phyloP scores from a whole-genome alignment of 495 filamentous ascomycete species.

The Rusavskia elegans region DNA sequence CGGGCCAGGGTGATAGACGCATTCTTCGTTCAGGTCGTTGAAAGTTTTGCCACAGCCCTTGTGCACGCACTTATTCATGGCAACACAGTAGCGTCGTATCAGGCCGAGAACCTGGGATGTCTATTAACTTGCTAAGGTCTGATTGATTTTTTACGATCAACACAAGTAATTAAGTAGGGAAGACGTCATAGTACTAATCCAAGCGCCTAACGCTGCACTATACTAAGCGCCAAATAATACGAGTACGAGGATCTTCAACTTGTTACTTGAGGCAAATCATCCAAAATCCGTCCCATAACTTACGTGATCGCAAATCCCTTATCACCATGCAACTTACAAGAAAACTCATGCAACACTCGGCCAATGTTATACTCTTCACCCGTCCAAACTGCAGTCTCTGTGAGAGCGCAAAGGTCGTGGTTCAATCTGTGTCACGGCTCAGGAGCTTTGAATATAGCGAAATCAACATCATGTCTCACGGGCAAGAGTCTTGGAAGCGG shows the following conservation, averaged over 20 bases:
- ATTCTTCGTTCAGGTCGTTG: constrained; percentile 68
- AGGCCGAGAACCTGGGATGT: no score
- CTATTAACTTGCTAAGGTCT: no score
- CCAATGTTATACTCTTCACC: constrained; percentile 70
- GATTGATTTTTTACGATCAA: no score
- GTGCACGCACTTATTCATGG: constrained; percentile 71
- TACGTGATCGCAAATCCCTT: no score
- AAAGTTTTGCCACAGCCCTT: constrained; percentile 88
- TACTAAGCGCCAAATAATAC: no score
- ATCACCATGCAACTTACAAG: constrained; percentile 2
- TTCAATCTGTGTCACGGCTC: constrained; percentile 53
- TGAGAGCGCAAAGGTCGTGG: constrained; percentile 51
- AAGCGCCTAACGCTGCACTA: no score
- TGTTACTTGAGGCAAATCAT: no score
- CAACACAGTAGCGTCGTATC: neutral
- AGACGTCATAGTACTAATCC: no score
- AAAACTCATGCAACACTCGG: constrained; percentile 34
- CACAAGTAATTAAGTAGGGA: no score
- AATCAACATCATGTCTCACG: constrained; percentile 57
- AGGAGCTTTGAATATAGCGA: constrained; percentile 63
- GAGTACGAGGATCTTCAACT: no score
- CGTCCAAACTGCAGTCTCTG: constrained; percentile 67
- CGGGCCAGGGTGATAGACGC: constrained; percentile 83
- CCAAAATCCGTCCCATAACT: no score
- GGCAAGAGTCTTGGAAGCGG: constrained; percentile 53